Base-by-base conservation (phyloP, 352 stramenopile species). In the Phytophthora pluvialis region DNA sequence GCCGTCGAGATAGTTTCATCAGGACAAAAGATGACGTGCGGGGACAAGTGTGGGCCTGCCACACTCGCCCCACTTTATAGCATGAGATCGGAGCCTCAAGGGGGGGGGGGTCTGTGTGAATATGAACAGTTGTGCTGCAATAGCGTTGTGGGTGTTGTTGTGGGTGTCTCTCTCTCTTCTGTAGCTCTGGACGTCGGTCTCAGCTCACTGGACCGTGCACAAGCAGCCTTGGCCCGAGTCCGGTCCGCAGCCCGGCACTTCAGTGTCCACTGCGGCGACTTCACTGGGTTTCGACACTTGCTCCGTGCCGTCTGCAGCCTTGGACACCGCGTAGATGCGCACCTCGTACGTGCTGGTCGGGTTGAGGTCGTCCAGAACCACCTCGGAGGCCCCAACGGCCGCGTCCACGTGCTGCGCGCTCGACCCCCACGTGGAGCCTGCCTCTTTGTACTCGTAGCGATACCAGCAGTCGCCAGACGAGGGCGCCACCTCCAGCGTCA, bases 271-370 rank as follows among this genome's bases (percentile, higher is more conserved):
- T 0, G 86, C 88, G 0, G 88, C 88, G 16, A 88, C 70, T 60
- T 92, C 80, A 64, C 86, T 95, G 26, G 85, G 78, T 25, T 44
- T 29, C 13, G 83, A 92, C 9, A 90, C 56, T 26, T 78, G 45
- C 33, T 86, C 72, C 16, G 73, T 63, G 21, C 70, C 77, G 35
- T 83, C 67, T 11, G 43, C 62, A 40, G 52, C 49, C 40, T 76
- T 80, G 6, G 60, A 50, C 25, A 94, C 72, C 7, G 81, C 75
- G 66, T 88, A 92, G 44, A 96, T 72, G 43, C 88, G 86, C 57
- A 96, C 82, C 60, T 96, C 81, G 71, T 96, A 96, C 42, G 88
- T 90, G 79, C 86, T 91, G 40, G 88, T 95, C 26, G 88, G 88
- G 75, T 94, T 94, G 12, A 96, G 73, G 51, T 96, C 88, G 67